Evolutionary conservation across 2,329 filamentous ascomycete species (phyloP), one percentile per base, ranked within the genome.

Genomic region (Grosmannia huntii): DNA sequence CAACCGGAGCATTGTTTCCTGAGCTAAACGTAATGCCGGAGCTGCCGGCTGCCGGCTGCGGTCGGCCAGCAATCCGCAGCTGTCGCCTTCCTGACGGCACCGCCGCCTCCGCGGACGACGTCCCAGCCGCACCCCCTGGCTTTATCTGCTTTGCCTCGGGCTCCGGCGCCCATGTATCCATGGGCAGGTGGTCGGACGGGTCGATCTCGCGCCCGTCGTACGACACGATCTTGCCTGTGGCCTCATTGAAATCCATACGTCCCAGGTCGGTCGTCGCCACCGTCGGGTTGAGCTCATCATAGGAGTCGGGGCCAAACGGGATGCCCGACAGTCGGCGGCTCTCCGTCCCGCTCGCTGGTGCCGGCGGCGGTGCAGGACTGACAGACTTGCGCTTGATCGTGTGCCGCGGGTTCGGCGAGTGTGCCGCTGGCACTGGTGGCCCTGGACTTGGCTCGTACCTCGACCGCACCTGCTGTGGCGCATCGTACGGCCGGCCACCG

Each of bases 191-290:
- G 68, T 92, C 88, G 0, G 86, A 89, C 1, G 88, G 88, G 66
- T 92, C 88, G 58, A 92, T 80, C 65, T 90, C 85, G 58, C 85
- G 79, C 7, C 88, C 88, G 66, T 90, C 86, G 62, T 87, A 79
- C 1, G 83, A 86, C 57, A 90, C 83, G 61, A 91, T 89, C 66
- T 89, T 89, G 10, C 82, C 84, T 56, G 80, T 77, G 0, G 76
- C 72, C 57, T 83, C 81, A 62, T 77, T 73, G 55, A 74, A 75
- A 53, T 76, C 73, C 1, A 65, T 61, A n/a, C 67, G 65, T 6
- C 66, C 67, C 5, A 66, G 65, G 19, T 72, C 69, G 27, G 66
- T 60, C 23, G 67, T 70, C 27, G 67, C 70, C 19, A 78, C 63
- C 4, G 70, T 70, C 0, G 87, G 85, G 62, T 91, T 91, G 62